Conservation (phyloP, 2,329 filamentous ascomycete genomes). For the Whalleya microplaca region DNA sequence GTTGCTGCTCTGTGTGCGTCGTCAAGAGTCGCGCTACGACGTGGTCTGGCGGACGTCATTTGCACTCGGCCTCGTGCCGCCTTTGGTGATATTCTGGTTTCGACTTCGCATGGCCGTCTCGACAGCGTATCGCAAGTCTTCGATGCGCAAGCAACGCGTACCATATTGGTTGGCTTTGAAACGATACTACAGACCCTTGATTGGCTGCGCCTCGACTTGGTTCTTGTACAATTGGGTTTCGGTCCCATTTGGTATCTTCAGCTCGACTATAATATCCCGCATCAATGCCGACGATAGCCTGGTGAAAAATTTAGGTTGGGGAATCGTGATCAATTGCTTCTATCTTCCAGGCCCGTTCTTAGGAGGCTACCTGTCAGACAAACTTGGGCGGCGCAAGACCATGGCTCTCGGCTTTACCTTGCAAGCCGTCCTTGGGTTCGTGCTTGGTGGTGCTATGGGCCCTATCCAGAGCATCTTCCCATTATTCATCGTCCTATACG, state of each 20-base stretch:
- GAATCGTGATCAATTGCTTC: constrained; percentile 54
- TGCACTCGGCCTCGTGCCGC: constrained; percentile 53
- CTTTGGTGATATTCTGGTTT: constrained; percentile 56
- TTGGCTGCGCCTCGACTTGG: constrained; percentile 54
- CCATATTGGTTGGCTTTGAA: constrained; percentile 53
- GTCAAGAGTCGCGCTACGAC: constrained; percentile 44
- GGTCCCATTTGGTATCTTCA: constrained; percentile 59
- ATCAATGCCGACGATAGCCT: constrained; percentile 46
- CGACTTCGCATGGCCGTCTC: constrained; percentile 55
- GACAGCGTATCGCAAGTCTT: constrained; percentile 50
- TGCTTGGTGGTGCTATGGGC: constrained; percentile 51
- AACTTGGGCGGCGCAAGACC: constrained; percentile 52
- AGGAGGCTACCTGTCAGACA: constrained; percentile 52
- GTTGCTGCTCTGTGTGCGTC: constrained; percentile 52
- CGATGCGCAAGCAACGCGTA: constrained; percentile 48
- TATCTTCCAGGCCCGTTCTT: constrained; percentile 52
- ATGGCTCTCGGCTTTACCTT: constrained; percentile 54
- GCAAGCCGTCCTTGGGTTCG: constrained; percentile 51
- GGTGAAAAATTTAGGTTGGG: constrained; percentile 48
- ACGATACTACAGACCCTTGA: constrained; percentile 52
- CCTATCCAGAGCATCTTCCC: constrained; percentile 52
- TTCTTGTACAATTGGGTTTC: constrained; percentile 59
- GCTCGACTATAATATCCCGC: constrained; percentile 53
- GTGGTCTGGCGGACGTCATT: constrained; percentile 57
- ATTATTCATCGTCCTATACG: constrained; percentile 55